A percentile compares a stretch with the other conserved stretches of the same genome.
phyloP scores from a whole-genome alignment of 441 rosid genomes.

The Euphorbia schlechtendalii region DNA sequence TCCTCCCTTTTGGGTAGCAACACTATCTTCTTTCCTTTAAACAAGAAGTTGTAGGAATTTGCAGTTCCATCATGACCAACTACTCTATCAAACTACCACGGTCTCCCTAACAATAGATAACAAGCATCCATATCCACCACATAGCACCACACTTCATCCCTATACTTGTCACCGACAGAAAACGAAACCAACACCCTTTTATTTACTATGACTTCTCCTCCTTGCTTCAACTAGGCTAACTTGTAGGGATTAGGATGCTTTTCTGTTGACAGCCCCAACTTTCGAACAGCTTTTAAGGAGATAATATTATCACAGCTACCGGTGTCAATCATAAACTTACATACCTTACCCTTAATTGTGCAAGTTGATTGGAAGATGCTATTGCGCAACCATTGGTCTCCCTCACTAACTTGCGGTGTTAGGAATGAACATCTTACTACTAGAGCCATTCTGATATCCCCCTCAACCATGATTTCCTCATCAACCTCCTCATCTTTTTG shows the following conservation, averaged over 20 bases:
- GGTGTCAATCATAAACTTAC: no score
- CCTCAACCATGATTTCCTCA: not conserved
- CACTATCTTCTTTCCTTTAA: not conserved
- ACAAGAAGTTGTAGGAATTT: no score
- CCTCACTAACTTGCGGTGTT: not conserved
- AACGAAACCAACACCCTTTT: not conserved
- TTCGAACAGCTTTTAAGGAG: no score
- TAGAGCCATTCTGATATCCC: not conserved
- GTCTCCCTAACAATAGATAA: not conserved
- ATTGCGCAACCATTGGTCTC: not conserved
- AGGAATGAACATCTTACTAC: not conserved
- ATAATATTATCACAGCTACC: no score
- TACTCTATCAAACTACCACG: not conserved
- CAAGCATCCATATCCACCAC: no score
- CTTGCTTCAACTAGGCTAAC: not conserved
- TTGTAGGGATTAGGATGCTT: not conserved
- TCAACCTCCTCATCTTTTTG: not conserved
- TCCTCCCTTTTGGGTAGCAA: not conserved
- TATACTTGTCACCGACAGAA: not conserved
- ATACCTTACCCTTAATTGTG: not conserved
- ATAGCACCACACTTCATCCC: not conserved
- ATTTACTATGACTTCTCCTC: not conserved
- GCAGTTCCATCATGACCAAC: not conserved
- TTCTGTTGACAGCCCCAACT: not conserved
- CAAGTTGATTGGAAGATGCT: not conserved